A percentile compares a stretch with the other conserved stretches of the same genome.
These are phyloP conservation scores for Danielozyma ontarioensis DNA, from an alignment of 805 yeast species.

Conservation along the genomic window DNA sequence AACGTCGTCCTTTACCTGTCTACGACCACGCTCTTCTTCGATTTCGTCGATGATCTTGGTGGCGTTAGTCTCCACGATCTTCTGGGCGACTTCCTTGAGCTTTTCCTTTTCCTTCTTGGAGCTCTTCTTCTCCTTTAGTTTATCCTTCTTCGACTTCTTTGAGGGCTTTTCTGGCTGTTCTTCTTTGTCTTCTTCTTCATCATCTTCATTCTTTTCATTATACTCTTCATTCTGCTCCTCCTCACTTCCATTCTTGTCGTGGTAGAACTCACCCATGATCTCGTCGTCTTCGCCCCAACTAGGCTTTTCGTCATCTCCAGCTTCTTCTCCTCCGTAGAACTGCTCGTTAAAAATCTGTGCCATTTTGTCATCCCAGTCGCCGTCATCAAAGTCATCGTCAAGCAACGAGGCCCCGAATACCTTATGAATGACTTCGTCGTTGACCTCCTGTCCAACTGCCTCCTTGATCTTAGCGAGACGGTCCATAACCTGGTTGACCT, in stretches of 20 bases:
- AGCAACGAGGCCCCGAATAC: constrained; percentile 74
- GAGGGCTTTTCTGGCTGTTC: constrained; percentile 11
- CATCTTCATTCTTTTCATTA: constrained; percentile 12
- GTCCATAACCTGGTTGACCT: constrained; percentile 72
- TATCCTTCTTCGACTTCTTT: constrained; percentile 48
- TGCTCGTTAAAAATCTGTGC: constrained; percentile 81
- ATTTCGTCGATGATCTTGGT: constrained; percentile 63
- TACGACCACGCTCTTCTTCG: constrained; percentile 55
- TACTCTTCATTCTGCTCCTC: constrained; percentile 14
- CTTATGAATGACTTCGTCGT: constrained; percentile 52
- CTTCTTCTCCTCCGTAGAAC: constrained; percentile 47
- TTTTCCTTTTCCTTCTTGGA: constrained; percentile 59
- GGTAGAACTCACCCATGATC: constrained; percentile 13
- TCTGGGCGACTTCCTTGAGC: constrained; percentile 64
- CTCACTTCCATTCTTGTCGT: constrained; percentile 16
- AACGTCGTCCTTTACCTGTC: constrained; percentile 37
- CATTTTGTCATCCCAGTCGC: constrained; percentile 88
- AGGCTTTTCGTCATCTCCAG: constrained; percentile 33
- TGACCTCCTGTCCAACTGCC: constrained; percentile 62
- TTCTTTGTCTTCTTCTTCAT: constrained; percentile 5
- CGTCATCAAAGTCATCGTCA: constrained; percentile 83
- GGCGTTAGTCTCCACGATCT: constrained; percentile 71
- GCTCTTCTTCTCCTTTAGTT: constrained; percentile 50
- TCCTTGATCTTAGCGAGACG: constrained; percentile 59
- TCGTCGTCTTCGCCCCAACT: constrained; percentile 36